Evolutionary conservation across 352 stramenopile species (phyloP).

Genomic region (Globisporangium splendens): DNA sequence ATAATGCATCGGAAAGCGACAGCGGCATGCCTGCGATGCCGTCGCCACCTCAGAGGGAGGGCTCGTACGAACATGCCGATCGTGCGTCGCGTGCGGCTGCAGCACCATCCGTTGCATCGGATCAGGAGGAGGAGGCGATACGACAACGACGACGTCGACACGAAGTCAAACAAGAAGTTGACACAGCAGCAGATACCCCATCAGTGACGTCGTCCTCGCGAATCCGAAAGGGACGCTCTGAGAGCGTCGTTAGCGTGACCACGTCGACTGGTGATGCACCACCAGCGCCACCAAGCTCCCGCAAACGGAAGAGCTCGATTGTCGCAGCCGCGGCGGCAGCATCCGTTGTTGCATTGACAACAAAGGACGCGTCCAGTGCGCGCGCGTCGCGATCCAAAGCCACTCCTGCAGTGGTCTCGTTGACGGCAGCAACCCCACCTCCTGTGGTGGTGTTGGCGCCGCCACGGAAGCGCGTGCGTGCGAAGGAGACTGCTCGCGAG

Average conservation of each 20-base stretch:
- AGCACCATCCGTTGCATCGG: slow-evolving; percentile 8
- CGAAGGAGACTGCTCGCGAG: slow-evolving; percentile 65
- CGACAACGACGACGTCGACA: neutral
- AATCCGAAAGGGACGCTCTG: slow-evolving; percentile 1
- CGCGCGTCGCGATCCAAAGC: slow-evolving; percentile 12
- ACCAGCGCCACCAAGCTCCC: slow-evolving; percentile 20
- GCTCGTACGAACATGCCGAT: slow-evolving; percentile 40
- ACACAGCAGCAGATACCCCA: neutral
- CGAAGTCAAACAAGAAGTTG: neutral
- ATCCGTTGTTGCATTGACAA: slow-evolving; percentile 1
- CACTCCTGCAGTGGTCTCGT: slow-evolving; percentile 6
- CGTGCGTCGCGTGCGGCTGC: slow-evolving; percentile 4
- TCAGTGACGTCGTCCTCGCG: slow-evolving; percentile 2
- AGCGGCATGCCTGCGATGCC: slow-evolving; percentile 27
- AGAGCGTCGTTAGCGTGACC: neutral
- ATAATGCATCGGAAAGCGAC: slow-evolving; percentile 54
- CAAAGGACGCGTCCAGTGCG: neutral
- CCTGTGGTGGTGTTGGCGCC: neutral
- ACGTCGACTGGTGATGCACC: neutral
- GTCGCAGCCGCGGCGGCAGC: slow-evolving; percentile 5
- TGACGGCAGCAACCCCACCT: slow-evolving; percentile 11
- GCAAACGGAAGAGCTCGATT: slow-evolving; percentile 22
- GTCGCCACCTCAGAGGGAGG: slow-evolving; percentile 42
- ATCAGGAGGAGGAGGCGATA: neutral
- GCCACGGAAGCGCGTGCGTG: slow-evolving; percentile 44